A percentile compares a stretch with the other conserved stretches of the same genome.
Evolutionary conservation across 805 yeast genomes (phyloP).

Genomic region (Pichia heedii): DNA sequence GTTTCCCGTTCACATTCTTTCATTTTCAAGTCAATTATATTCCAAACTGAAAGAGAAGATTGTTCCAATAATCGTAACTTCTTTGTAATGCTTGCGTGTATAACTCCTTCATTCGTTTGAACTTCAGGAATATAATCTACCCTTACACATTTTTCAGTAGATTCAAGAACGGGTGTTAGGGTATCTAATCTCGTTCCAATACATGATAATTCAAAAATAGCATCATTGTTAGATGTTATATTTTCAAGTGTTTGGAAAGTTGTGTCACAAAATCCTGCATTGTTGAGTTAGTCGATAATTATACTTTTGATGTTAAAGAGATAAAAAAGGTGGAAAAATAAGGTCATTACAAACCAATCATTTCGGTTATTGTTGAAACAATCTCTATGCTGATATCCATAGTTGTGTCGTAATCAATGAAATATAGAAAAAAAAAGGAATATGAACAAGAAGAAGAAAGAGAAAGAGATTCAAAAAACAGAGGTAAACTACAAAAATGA

Average conservation of each 20-base stretch:
- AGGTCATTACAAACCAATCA: constrained; percentile 5
- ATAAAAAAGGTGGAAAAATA: no score
- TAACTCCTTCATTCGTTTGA: not conserved
- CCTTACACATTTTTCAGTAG: constrained; percentile 11
- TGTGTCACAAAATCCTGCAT: constrained; percentile 11
- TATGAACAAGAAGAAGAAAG: not conserved
- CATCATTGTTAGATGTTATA: constrained; percentile 9
- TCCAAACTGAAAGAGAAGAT: constrained; percentile 25
- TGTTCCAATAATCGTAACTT: constrained; percentile 6
- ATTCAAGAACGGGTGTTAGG: constrained; percentile 10
- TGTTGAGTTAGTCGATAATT: not conserved
- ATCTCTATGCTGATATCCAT: not conserved
- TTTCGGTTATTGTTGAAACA: constrained; percentile 1
- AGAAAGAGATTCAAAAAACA: not conserved
- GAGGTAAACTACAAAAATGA: not conserved
- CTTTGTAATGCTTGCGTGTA: not conserved
- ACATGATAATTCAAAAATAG: constrained; percentile 12
- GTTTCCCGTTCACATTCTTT: constrained; percentile 15
- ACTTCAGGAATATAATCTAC: constrained; percentile 1
- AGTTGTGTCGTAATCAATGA: not conserved
- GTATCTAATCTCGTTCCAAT: constrained; percentile 12
- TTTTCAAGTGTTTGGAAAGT: not conserved
- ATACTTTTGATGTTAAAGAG: not conserved
- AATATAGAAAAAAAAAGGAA: not conserved
- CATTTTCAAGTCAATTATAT: constrained; percentile 20